These are phyloP conservation scores for Hypoxylon sp. DNA, from an alignment of 2,329 filamentous ascomycete species.

Conservation along the genomic window DNA sequence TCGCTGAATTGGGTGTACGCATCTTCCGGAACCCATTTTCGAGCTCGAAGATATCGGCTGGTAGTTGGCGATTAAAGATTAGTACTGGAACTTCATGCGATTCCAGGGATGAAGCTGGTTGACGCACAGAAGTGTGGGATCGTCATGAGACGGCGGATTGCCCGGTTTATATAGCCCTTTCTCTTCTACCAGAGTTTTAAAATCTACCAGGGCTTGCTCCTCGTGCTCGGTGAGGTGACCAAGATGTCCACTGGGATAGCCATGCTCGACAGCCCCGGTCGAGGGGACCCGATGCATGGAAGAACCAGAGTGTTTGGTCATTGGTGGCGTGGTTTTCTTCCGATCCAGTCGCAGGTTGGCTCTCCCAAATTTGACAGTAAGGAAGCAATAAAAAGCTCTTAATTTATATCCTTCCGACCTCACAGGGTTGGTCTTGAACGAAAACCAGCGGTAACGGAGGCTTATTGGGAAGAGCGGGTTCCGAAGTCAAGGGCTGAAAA, in stretches of 20 bases:
- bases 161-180: conserved; percentile 73
- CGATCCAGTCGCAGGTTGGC: conserved; percentile 10
- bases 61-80: conserved; percentile 19
- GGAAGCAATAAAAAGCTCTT: conserved; percentile 8
- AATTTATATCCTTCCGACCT: conserved; percentile 10
- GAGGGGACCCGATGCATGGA: conserved; percentile 52
- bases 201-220: conserved; percentile 74
- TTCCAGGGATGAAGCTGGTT: neutral
- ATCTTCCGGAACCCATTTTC: conserved; percentile 82
- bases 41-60: conserved; percentile 89
- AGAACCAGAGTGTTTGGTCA: conserved; percentile 42
- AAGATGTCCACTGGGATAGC: conserved; percentile 82
- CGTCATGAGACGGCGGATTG: conserved; percentile 74
- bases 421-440: neutral
- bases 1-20: conserved; percentile 88
- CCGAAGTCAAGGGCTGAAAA: conserved; percentile 28
- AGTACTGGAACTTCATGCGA: conserved; percentile 28
- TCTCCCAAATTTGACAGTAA: neutral
- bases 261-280: conserved; percentile 54
- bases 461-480: conserved; percentile 5
- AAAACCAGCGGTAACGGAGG: conserved; percentile 23
- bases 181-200: conserved; percentile 77
- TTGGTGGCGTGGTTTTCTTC: conserved; percentile 25
- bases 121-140: conserved; percentile 77
- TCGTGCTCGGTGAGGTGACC: conserved; percentile 80